A percentile compares a stretch with the other conserved stretches of the same genome.
Conservation (phyloP, 1,284 basidiomycete species). For the Irpex lacteus region DNA sequence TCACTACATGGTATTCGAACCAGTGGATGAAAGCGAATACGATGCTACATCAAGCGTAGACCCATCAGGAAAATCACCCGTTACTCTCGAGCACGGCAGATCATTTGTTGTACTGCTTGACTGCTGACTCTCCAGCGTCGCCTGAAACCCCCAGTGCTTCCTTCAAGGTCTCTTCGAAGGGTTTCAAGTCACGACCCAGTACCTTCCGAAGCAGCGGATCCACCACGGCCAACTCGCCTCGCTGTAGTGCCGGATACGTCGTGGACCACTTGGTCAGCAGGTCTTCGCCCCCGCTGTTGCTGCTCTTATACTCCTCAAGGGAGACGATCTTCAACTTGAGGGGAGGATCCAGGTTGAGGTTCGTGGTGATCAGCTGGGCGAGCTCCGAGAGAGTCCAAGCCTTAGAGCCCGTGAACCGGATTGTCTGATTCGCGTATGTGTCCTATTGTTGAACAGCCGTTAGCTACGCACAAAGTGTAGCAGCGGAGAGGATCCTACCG, state of each 20-base stretch:
- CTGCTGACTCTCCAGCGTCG: constrained; percentile 6
- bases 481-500: neutral
- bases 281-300: constrained; percentile 24
- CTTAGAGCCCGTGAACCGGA: constrained; percentile 27
- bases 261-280: constrained; percentile 31
- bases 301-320: constrained; percentile 27
- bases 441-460: constrained; percentile 16
- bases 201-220: constrained; percentile 27
- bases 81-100: neutral
- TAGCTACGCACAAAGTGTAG: neutral
- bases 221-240: constrained; percentile 27
- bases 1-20: no score
- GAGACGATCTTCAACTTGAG: constrained; percentile 23
- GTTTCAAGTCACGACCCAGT: constrained; percentile 25
- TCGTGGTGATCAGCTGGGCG: constrained; percentile 19
- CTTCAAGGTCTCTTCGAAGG: constrained; percentile 25
- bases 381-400: constrained; percentile 25
- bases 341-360: constrained; percentile 19
- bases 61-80: no score
- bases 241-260: constrained; percentile 26
- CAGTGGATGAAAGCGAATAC: no score
- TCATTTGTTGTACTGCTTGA: constrained; percentile 10
- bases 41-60: no score
- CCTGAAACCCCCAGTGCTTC: constrained; percentile 15
- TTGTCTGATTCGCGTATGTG: constrained; percentile 26